phyloP scores from a whole-genome alignment of 768 basidiomycete genomes.

The Cytidiella melzeri region DNA sequence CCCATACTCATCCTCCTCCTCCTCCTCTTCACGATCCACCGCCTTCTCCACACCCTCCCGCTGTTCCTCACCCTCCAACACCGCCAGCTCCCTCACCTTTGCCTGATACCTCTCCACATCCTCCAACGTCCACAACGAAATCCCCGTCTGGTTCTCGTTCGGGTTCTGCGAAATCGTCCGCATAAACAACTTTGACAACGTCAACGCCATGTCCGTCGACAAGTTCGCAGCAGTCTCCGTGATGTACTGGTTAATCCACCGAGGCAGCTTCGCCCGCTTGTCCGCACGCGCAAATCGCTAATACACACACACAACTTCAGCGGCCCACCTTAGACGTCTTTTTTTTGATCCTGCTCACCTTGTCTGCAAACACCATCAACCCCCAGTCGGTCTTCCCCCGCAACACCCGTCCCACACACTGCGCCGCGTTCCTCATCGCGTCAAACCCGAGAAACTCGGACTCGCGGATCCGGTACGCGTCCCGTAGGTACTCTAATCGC shows the following conservation, averaged over 20 bases:
- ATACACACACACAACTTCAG: neutral
- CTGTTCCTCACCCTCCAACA: constrained; percentile 37
- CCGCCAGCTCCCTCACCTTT: constrained; percentile 64
- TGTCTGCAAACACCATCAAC: constrained; percentile 98
- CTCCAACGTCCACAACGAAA: constrained; percentile 92
- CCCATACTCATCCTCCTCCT: constrained; percentile 47
- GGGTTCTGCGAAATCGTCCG: constrained; percentile 98
- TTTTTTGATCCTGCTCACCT: constrained; percentile 57
- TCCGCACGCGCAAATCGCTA: constrained; percentile 90
- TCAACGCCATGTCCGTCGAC: constrained; percentile 96
- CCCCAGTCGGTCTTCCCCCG: constrained; percentile 99
- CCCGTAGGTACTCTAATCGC: constrained; percentile 94
- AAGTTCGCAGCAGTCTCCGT: constrained; percentile 97
- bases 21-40: constrained; percentile 21
- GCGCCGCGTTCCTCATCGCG: constrained; percentile 98
- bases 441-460: constrained; percentile 99
- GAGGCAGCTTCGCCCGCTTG: constrained; percentile 91
- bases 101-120: constrained; percentile 84
- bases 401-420: constrained; percentile 96
- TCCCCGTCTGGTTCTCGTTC: constrained; percentile 91
- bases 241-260: constrained; percentile 99
- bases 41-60: constrained; percentile 15
- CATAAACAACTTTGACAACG: constrained; percentile 93
- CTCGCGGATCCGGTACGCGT: constrained; percentile 96
- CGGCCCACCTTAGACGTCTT: neutral